These are phyloP conservation scores for Neonothopanus nambi DNA, from an alignment of 1,284 basidiomycete species.

Conservation along the genomic window DNA sequence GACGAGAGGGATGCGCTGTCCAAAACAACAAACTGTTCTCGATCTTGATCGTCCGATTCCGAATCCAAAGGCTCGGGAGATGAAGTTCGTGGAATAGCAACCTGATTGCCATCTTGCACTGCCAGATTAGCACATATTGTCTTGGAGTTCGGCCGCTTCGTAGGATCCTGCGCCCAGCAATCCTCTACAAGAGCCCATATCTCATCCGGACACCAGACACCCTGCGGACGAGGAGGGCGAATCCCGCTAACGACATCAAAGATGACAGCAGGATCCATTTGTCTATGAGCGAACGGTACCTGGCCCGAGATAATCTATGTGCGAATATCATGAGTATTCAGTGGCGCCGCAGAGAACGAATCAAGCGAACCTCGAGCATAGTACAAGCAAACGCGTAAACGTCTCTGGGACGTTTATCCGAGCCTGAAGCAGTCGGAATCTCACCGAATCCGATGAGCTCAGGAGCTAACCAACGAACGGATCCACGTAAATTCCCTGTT, in stretches of 20 bases:
- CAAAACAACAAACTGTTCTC: too few species aligned
- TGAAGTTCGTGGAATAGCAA: too few species aligned
- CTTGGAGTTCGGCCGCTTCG: conserved; percentile 1
- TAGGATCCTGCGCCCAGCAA: conserved; percentile 9
- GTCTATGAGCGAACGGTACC: conserved; percentile 1
- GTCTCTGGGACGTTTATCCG: conserved; percentile 5
- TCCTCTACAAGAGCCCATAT: conserved; percentile 8
- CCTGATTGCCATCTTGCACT: too few species aligned
- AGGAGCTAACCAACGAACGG: conserved; percentile 12
- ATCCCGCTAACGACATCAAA: background rate
- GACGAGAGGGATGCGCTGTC: too few species aligned
- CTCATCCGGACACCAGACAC: conserved; percentile 9
- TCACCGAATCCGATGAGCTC: conserved; percentile 4
- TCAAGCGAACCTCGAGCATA: conserved; percentile 10
- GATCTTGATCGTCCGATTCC: too few species aligned
- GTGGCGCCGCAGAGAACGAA: background rate
- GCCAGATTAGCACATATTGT: too few species aligned
- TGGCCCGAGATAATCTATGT: conserved; percentile 3
- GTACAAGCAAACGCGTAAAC: conserved; percentile 16
- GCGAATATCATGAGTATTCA: background rate
- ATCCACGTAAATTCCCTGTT: conserved; percentile 1
- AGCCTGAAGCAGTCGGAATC: background rate
- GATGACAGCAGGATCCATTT: conserved; percentile 1
- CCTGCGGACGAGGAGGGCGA: conserved; percentile 3
- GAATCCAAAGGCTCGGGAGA: too few species aligned